Conservation (phyloP, 1,284 basidiomycete genomes). For the Vanrija sp. region DNA sequence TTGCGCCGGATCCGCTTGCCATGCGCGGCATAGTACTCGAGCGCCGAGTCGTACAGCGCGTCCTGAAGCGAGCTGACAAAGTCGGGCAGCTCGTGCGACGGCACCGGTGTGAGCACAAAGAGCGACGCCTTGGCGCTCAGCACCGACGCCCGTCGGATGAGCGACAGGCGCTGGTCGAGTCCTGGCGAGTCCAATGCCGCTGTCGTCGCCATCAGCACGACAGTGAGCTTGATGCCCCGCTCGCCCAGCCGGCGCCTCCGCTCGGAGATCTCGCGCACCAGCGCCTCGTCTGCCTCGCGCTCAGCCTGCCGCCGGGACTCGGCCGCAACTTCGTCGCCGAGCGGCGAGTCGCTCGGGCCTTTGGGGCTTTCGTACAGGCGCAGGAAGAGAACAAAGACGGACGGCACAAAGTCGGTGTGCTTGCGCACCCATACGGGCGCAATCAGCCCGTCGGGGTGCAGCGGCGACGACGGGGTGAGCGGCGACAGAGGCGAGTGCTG, state of each 20-base stretch:
- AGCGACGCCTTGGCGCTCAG: conserved; percentile 86
- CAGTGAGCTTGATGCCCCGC: conserved; percentile 86
- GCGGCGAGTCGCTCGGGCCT: conserved; percentile 16
- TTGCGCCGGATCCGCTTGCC: conserved; percentile 87
- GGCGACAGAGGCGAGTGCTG: conserved; percentile 85
- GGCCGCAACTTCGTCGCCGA: conserved; percentile 16
- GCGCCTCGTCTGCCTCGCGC: conserved; percentile 64
- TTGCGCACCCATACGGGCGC: conserved; percentile 97
- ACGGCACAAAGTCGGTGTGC: conserved; percentile 83
- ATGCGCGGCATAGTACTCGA: conserved; percentile 90
- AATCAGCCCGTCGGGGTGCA: conserved; percentile 90
- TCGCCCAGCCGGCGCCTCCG: conserved; percentile 75
- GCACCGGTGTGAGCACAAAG: conserved; percentile 91
- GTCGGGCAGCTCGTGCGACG: conserved; percentile 70
- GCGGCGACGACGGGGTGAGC: conserved; percentile 75
- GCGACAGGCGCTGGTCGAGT: conserved; percentile 77
- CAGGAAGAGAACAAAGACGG: conserved; percentile 86
- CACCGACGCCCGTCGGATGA: conserved; percentile 76
- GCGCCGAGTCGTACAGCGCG: conserved; percentile 77
- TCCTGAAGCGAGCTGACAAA: conserved; percentile 79
- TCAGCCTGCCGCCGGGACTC: conserved; percentile 58
- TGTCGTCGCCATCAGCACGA: conserved; percentile 85
- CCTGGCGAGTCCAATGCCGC: conserved; percentile 77
- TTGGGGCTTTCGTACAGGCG: conserved; percentile 66
- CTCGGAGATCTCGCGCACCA: conserved; percentile 71